These are phyloP conservation scores for Zea mays DNA, from an alignment of 176 grass and related monocot genomes.

Conservation along the genomic window Zm-B73-REFERENCE-NAM-5.0 NC_050096.1:34337001-34337500, in stretches of 20 bases:
- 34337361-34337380: not conserved
- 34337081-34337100: conserved; percentile 25
- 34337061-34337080: conserved; percentile 58
- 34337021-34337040: conserved; percentile 91
- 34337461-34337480: conserved; percentile 98
- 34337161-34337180: conserved; percentile 91
- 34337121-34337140: conserved; percentile 53
- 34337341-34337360: conserved; percentile 26
- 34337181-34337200: conserved; percentile 93
- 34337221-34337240: conserved; percentile 41
- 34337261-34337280: conserved; percentile 71
- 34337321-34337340: conserved; percentile 90
- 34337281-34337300: conserved; percentile 85
- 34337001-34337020: conserved; percentile 97
- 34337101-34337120: conserved; percentile 20
- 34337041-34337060: conserved; percentile 89
- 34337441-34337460: conserved; percentile 95
- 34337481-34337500: conserved; percentile 98
- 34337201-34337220: conserved; percentile 53
- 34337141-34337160: conserved; percentile 95
- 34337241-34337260: conserved; percentile 27
- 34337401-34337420: conserved; percentile 62
- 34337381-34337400: conserved; percentile 18
- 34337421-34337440: conserved; percentile 98
- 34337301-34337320: conserved; percentile 82